These are phyloP conservation scores for Syncephalastrum monosporum DNA, from an alignment of 371 early-diverging fungal genomes.

Conservation along the genomic window DNA sequence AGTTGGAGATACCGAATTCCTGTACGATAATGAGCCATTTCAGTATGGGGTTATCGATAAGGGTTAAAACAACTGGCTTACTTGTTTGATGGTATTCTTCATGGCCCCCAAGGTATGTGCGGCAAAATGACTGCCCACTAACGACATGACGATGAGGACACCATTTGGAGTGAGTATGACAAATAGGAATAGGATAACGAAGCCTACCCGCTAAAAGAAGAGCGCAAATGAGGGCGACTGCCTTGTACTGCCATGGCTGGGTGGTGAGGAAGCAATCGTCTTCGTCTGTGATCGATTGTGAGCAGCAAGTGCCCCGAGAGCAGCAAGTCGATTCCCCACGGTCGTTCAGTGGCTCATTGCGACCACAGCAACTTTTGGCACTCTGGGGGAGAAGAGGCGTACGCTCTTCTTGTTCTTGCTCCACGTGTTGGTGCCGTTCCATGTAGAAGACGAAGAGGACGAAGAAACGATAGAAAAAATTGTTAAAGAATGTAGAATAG, in stretches of 20 bases:
- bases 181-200: not conserved
- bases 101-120: conserved; percentile 72
- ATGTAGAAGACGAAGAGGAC: too few relatives aligned
- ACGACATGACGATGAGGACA: conserved; percentile 1
- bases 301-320: too few relatives aligned
- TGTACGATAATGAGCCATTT: conserved; percentile 12
- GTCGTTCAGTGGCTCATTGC: too few relatives aligned
- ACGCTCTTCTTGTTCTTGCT: too few relatives aligned
- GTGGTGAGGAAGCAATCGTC: conserved; percentile 34
- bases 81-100: conserved; percentile 67
- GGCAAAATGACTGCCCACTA: conserved; percentile 75
- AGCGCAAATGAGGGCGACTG: conserved; percentile 60
- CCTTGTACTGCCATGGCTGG: conserved; percentile 59
- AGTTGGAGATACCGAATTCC: conserved; percentile 67
- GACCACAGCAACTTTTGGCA: too few relatives aligned
- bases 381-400: too few relatives aligned
- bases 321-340: too few relatives aligned
- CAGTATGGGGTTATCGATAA: too few relatives aligned
- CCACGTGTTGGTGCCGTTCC: too few relatives aligned
- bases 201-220: conserved; percentile 62
- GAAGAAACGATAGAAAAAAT: too few relatives aligned
- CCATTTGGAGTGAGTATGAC: not conserved
- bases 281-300: conserved; percentile 8
- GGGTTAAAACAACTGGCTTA: conserved; percentile 14
- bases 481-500: too few relatives aligned